Base-by-base conservation (phyloP, 352 stramenopile genomes). In the Pythium oligandrum region DNA sequence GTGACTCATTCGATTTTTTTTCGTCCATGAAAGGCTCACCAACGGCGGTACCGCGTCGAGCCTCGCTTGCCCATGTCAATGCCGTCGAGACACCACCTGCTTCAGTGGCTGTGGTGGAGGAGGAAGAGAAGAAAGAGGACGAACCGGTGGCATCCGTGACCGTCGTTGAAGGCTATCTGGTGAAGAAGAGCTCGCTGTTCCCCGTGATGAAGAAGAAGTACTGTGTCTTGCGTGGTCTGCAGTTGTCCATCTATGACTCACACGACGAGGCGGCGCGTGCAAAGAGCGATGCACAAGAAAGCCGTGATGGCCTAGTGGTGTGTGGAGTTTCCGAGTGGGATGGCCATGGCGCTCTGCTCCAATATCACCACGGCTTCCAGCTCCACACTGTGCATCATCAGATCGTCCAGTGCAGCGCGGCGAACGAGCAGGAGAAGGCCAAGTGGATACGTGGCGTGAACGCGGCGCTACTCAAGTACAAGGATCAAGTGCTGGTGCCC, bases 351-450 rank as follows among this genome's bases (percentile, higher is more conserved):
- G 53, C 74, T 9, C 44, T 90, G 35, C 61, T 90, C 48, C 75
- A 86, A 47, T 92, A 92, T 63, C 65, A 81, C 12, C 69, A 92
- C 53, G 75, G 73, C 1, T 92, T 92, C 37, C 57, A 85, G 38
- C 57, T 92, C n/a, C 74, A 88, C 42, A 86, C 76, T 1, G 62
- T 74, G 31, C 53, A 55, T 9, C 78, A 86, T 42, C 38, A 73
- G 35, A 67, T 64, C n/a, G 72, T 89, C 36, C 76, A 76, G 33
- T 92, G 79, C 52, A 92, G 82, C 51, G 77, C 77, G 0, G 66
- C 77, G 4, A 88, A 59, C 55, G 66, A 71, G 3, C 58, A 72
- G 1, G 82, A 92, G 47, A 88, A 85, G 45, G 70, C 67, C 42
- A 83, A 79, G 33, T 90, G 82, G 82, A 51, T 84, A 5, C 61